phyloP scores from a whole-genome alignment of 2,329 filamentous ascomycete genomes.

The Fragosphaeria purpurea region DNA sequence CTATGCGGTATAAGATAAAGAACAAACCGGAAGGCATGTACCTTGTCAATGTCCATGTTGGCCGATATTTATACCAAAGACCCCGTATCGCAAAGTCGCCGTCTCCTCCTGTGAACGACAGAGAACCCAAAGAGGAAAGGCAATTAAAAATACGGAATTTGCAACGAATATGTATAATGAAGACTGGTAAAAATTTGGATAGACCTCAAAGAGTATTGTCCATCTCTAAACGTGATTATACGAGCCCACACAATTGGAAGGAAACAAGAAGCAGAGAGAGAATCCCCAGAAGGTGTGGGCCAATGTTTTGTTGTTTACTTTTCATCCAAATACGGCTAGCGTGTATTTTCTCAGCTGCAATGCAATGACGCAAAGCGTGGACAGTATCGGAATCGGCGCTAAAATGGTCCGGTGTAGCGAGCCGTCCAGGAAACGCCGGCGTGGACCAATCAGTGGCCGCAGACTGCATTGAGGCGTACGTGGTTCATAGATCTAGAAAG shows the following conservation, averaged over 20 bases:
- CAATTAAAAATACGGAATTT: no score
- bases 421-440: no score
- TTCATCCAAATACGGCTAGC: neutral
- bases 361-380: neutral
- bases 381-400: slow-evolving; percentile 4
- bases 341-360: neutral
- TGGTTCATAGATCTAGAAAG: slow-evolving; percentile 8
- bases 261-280: no score
- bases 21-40: slow-evolving; percentile 12
- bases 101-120: neutral
- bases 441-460: slow-evolving; percentile 7
- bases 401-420: slow-evolving; percentile 6
- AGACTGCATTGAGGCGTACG: slow-evolving; percentile 11
- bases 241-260: no score
- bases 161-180: no score
- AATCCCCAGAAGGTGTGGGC: neutral
- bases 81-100: neutral
- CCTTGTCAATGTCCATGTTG: slow-evolving; percentile 28
- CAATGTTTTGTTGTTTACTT: slow-evolving; percentile 14
- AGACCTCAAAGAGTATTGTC: no score
- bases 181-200: no score
- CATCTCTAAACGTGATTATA: no score
- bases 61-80: neutral
- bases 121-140: neutral
- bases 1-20: no score